Conservation (phyloP, 305 asterid genomes). For the Rubia tinctorum region DNA sequence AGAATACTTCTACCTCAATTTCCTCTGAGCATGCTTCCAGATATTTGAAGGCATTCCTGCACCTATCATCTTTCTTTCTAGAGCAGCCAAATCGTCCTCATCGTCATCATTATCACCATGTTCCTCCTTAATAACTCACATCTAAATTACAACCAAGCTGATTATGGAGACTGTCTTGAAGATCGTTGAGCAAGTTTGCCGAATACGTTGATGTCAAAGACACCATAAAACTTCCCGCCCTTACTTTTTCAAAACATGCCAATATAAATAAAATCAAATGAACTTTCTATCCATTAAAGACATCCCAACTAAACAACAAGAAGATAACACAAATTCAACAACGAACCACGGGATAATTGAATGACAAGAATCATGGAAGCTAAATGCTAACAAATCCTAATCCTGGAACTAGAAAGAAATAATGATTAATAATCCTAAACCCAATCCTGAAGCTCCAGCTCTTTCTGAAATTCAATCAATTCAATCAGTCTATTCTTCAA, state of each 20-base stretch:
- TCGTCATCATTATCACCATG: conserved; percentile 97
- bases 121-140: conserved; percentile 99
- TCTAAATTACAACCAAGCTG: conserved; percentile 41
- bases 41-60: conserved; percentile 94
- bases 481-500: neutral
- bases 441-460: neutral
- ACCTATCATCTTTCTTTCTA: conserved; percentile 95
- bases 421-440: neutral
- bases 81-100: conserved; percentile 93
- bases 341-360: no score
- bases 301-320: no score
- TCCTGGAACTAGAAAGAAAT: neutral
- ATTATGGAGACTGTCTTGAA: no score
- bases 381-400: neutral
- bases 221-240: no score
- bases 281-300: no score
- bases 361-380: no score
- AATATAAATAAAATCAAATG: no score
- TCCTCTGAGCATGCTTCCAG: conserved; percentile 98
- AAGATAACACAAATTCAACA: no score
- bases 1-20: conserved; percentile 60
- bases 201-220: no score
- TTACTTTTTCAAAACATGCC: no score
- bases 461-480: neutral
- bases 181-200: no score